phyloP scores from a whole-genome alignment of 2,329 filamentous ascomycete genomes.

The Chalaropsis ovoidea region DNA sequence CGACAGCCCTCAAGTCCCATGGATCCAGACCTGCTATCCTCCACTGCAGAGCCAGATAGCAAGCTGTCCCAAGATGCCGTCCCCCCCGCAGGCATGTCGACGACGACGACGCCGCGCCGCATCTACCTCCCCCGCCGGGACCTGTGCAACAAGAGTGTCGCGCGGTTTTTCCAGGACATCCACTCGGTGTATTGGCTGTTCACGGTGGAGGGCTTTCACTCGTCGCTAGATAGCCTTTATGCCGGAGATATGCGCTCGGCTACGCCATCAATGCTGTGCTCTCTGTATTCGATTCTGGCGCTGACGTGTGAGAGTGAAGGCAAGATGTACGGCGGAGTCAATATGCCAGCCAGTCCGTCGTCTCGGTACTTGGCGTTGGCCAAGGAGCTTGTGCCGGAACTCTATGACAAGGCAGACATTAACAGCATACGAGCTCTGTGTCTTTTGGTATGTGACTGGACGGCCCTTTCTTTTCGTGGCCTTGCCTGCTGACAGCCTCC shows the following conservation, averaged over 20 bases:
- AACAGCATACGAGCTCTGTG: slow-evolving; percentile 30
- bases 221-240: slow-evolving; percentile 29
- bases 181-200: slow-evolving; percentile 31
- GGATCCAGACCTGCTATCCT: neutral
- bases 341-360: slow-evolving; percentile 21
- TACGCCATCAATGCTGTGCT: slow-evolving; percentile 29
- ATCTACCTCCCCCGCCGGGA: slow-evolving; percentile 30
- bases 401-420: slow-evolving; percentile 29
- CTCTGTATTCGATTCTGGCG: slow-evolving; percentile 29
- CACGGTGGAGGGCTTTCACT: slow-evolving; percentile 29
- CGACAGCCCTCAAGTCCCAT: slow-evolving; percentile 24
- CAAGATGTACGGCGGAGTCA: slow-evolving; percentile 15
- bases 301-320: slow-evolving; percentile 30
- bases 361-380: slow-evolving; percentile 28
- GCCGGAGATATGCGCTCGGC: slow-evolving; percentile 28
- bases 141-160: slow-evolving; percentile 29
- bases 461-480: neutral
- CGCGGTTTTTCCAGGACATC: slow-evolving; percentile 30
- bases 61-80: slow-evolving; percentile 6
- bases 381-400: slow-evolving; percentile 27
- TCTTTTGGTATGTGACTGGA: slow-evolving; percentile 26
- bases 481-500: neutral
- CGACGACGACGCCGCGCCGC: slow-evolving; percentile 26
- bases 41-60: neutral
- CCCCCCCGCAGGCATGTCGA: slow-evolving; percentile 25